Base-by-base conservation (phyloP, 2,329 filamentous ascomycete species). In the Aspergillus felis region DNA sequence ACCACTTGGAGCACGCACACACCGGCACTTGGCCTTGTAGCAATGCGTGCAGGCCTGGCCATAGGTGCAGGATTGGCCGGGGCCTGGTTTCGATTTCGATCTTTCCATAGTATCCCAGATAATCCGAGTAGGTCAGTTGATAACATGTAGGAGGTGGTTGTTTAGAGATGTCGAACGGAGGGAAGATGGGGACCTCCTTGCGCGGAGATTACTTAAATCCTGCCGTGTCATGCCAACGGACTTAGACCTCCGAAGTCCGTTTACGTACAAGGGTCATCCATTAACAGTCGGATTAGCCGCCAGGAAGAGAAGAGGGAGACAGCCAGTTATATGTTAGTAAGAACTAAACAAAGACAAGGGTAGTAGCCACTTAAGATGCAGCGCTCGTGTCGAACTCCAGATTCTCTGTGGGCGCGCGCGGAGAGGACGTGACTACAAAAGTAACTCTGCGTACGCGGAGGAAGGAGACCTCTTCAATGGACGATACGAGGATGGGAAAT, bases 11-110 rank as follows among this genome's bases (percentile, higher is more conserved):
- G 48, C 17, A 54, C 60, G 59, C 46, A 71, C 66, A 60, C 69
- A 71, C 7, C 64, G 63, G 60, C 66, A 68, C 52, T 71, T 71
- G 38, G 69, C 66, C 62, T 68, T 70, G 60, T 66, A 70, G 54
- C 69, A 71, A 3, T 67, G 63, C 24, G 53, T 64, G 54, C 69
- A 71, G 38, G 68, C 65, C 38, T 65, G 62, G 44, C 68, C 68
- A 60, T 71, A 70, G 35, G 61, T 60, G 57, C 61, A 67, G 8
- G 60, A 49, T 44, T 57, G 59, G 50, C 55, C 50, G 22, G 32
- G 28, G 35, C 22, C 38, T 29, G 38, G 38, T 38, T 51, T 60
- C 1, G 47, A 38, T 38, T 50, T 60, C 1, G 47, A 53, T 56
- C 50, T 61, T 29, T 58, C 58, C 64, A 68, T 66, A 25, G 17